Evolutionary conservation across 805 yeast species (phyloP), one percentile per base, ranked within the genome.

Genomic region (Starmerella vaccinii): DNA sequence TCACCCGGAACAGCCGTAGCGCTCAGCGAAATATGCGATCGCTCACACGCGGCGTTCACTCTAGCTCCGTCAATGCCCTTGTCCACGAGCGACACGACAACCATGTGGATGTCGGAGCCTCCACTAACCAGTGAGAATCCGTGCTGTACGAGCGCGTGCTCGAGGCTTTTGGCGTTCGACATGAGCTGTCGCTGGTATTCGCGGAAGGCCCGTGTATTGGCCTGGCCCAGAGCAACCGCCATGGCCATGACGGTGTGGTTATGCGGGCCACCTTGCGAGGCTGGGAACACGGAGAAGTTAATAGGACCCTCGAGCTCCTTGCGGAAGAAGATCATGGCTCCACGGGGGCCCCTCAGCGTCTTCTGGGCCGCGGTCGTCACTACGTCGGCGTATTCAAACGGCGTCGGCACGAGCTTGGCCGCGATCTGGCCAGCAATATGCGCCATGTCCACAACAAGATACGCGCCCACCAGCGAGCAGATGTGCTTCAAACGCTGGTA

Each of bases 231-330:
- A 42, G 98, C 97, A 55, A 89, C 92, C 15, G 97, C 95, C 63
- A 92, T 73, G 22, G 98, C 97, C 59, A 96, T 82, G 65, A 92
- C 92, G 57, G 98, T 92, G 73, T 92, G 98, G 75, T 92, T 92
- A 72, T 92, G 97, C 62, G 98, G 98, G 67, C 98, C 98, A 75
- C 98, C 98, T 74, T 92, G 98, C 68, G 90, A 97, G 59, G 95
- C 97, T 61, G 98, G 98, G 88, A 92, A 92, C 49, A 92, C 98
- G 8, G 96, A 87, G 70, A 92, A 92, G 75, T 92, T 92, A 70
- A 92, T 88, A 64, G 87, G 86, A 67, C 81, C 84, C 70, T 92
- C 97, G 69, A 90, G 79, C 62, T 92, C 97, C 70, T 84, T 86
- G 76, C 96, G 84, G 80, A 82, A 90, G 76, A 90, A 92, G 66